A percentile compares a stretch with the other conserved stretches of the same genome.
Conservation (phyloP, 805 yeast species). For the Maudiozyma bulderi region DNA sequence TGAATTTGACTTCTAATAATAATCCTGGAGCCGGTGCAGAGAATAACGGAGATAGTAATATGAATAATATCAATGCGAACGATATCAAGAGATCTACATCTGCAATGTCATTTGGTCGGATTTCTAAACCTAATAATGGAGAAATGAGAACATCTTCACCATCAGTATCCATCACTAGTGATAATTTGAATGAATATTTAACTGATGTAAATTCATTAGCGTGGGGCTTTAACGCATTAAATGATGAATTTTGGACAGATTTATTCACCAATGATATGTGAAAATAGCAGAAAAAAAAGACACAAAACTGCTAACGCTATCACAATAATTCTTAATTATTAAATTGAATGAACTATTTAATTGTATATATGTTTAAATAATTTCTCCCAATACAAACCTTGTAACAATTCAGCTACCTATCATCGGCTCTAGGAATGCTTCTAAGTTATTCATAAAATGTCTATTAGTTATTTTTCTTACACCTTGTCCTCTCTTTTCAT, state of each 20-base stretch:
- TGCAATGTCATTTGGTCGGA: not conserved
- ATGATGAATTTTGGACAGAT: conserved; percentile 69
- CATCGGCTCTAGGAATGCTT: conserved; percentile 26
- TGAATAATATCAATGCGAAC: not conserved
- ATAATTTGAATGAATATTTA: conserved; percentile 21
- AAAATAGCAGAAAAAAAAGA: not conserved
- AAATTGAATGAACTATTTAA: too few relatives aligned
- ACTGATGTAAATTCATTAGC: conserved; percentile 34
- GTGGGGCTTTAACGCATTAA: conserved; percentile 43
- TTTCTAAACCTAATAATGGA: not conserved
- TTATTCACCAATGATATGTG: conserved; percentile 16
- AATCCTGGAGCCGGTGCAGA: too few relatives aligned
- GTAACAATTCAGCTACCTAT: conserved; percentile 10
- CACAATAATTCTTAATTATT: too few relatives aligned
- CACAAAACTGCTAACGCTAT: too few relatives aligned
- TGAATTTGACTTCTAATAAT: not conserved
- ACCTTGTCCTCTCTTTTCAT: conserved; percentile 28
- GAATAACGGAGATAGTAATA: not conserved
- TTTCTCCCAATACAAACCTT: too few relatives aligned
- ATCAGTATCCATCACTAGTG: conserved; percentile 26
- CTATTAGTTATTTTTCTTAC: conserved; percentile 23
- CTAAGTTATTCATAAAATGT: conserved; percentile 21
- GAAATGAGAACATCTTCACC: conserved; percentile 26
- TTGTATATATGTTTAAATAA: too few relatives aligned
- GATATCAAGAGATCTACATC: not conserved